Conservation (phyloP, 73 alveolate species). For the Paramecium tetraurelia region DNA sequence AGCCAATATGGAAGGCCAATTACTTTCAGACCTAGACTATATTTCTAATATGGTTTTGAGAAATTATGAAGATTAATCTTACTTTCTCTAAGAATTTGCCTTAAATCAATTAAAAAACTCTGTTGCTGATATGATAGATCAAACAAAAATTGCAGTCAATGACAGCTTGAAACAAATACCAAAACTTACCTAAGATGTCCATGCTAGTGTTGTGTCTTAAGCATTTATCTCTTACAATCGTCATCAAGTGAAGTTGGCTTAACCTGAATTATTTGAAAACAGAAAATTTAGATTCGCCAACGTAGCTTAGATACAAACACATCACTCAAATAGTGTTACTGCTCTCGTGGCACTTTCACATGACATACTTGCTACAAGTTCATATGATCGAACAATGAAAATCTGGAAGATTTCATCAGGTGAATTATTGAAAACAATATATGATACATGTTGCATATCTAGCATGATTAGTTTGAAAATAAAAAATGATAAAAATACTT, state of each 20-base stretch:
- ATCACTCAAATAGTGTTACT: slow-evolving; percentile 46
- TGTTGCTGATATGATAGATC: background rate
- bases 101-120: background rate
- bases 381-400: slow-evolving; percentile 52
- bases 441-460: slow-evolving; percentile 46
- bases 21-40: slow-evolving; percentile 36
- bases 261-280: slow-evolving; percentile 40
- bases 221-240: slow-evolving; percentile 22
- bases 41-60: slow-evolving; percentile 22
- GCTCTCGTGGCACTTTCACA: slow-evolving; percentile 48
- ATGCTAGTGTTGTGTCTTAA: slow-evolving; percentile 20
- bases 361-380: slow-evolving; percentile 46
- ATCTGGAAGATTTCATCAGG: slow-evolving; percentile 37
- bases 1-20: slow-evolving; percentile 53
- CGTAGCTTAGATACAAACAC: slow-evolving; percentile 25
- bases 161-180: background rate
- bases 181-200: background rate
- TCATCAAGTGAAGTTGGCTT: background rate
- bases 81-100: background rate
- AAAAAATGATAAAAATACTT: slow-evolving; percentile 44
- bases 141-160: background rate
- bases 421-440: background rate
- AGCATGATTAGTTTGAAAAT: slow-evolving; percentile 29
- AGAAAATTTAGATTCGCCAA: slow-evolving; percentile 22
- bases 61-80: background rate